A percentile compares a stretch with the other conserved stretches of the same genome.
Conservation (phyloP, 2,329 filamentous ascomycete species). For the Neopestalotiopsis clavispora region DNA sequence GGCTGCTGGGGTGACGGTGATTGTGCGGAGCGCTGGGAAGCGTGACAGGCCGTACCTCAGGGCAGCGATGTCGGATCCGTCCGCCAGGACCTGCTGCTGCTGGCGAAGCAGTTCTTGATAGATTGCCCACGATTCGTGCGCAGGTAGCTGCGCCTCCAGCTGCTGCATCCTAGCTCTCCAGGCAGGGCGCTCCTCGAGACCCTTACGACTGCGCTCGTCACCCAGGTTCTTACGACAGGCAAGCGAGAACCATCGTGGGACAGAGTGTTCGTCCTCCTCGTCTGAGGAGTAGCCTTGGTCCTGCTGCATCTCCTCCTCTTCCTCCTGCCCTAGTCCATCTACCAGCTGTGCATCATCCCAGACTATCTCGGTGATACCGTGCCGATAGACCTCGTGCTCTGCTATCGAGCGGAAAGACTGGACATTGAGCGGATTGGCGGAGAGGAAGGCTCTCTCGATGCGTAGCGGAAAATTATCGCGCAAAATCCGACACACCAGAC, state of each 20-base stretch:
- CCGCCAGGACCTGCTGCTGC: constrained; percentile 1
- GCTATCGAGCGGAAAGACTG: constrained; percentile 41
- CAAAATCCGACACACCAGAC: constrained; percentile 29
- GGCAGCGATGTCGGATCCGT: constrained; percentile 32
- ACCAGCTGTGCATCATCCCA: constrained; percentile 38
- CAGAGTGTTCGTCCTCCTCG: neutral
- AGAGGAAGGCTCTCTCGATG: constrained; percentile 43
- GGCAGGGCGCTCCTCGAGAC: neutral
- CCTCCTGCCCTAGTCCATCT: neutral
- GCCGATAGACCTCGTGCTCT: constrained; percentile 37
- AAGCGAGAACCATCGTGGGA: constrained; percentile 6
- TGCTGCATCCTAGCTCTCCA: constrained; percentile 7
- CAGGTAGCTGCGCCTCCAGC: constrained; percentile 1
- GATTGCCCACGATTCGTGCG: constrained; percentile 4
- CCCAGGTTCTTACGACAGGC: neutral
- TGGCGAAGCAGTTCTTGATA: constrained; percentile 3
- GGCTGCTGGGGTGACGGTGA: constrained; percentile 45
- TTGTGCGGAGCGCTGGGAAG: constrained; percentile 40
- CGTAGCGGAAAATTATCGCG: constrained; percentile 26
- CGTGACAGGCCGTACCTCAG: constrained; percentile 35
- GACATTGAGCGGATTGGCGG: constrained; percentile 43
- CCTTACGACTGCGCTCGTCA: constrained; percentile 6
- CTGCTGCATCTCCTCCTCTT: constrained; percentile 7
- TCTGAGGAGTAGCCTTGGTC: constrained; percentile 3
- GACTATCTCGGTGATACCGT: constrained; percentile 41